phyloP scores from a whole-genome alignment of 257 asterid species.

The Rubia yunnanensis region DNA sequence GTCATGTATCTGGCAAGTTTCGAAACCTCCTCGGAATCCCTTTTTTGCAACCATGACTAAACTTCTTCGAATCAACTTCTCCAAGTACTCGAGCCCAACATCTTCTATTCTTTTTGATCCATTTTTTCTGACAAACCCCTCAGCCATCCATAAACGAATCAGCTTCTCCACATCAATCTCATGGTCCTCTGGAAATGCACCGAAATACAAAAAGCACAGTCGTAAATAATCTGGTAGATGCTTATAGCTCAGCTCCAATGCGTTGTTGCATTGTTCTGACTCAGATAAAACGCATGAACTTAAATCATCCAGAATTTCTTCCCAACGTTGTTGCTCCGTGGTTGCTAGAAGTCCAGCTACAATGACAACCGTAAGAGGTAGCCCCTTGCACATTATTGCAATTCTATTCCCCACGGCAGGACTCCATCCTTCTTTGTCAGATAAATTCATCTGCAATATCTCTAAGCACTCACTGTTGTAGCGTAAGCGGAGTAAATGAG shows the following conservation, averaged over 20 bases:
- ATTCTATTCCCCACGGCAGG: background rate
- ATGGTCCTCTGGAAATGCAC: background rate
- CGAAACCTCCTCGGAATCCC: background rate
- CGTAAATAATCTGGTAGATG: background rate
- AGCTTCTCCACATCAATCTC: background rate
- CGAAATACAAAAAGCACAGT: too few species aligned
- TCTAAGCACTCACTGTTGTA: background rate
- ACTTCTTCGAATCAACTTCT: background rate
- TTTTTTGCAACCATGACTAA: background rate
- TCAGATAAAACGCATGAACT: background rate
- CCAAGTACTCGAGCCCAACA: background rate
- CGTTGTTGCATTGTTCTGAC: background rate
- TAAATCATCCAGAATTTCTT: background rate
- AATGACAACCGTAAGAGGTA: background rate
- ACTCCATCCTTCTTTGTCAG: background rate
- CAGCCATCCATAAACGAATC: background rate
- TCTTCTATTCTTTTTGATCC: background rate
- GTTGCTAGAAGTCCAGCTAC: background rate
- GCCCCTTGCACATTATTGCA: background rate
- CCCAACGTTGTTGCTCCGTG: background rate
- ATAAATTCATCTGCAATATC: background rate
- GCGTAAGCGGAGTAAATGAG: background rate
- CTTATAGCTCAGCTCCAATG: background rate
- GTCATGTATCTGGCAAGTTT: background rate
- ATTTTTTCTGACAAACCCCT: background rate